Percentiles rank a stretch among this genome's conserved stretches.
These are phyloP conservation scores for Penicillium sp. DNA, from an alignment of 2,329 filamentous ascomycete genomes.

Conservation along the genomic window DNA sequence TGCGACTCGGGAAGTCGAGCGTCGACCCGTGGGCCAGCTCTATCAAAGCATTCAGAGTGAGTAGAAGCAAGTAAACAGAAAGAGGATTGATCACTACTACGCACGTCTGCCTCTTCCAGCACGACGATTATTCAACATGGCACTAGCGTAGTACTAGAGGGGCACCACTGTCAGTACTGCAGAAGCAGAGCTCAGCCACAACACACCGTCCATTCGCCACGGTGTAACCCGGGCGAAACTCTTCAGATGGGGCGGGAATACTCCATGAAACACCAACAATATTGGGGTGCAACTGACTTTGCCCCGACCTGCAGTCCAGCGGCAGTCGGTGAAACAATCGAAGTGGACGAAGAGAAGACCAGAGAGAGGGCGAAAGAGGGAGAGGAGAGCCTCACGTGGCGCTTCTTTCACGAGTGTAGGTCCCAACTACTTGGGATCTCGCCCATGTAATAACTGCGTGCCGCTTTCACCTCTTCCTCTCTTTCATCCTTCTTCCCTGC, in stretches of 20 bases:
- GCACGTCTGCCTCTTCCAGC: background rate
- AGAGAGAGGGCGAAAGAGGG: background rate
- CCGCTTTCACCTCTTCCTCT: constrained; percentile 6
- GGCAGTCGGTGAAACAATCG: background rate
- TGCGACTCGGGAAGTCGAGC: background rate
- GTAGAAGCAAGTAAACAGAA: background rate
- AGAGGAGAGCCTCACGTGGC: constrained; percentile 22
- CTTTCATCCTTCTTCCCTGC: background rate
- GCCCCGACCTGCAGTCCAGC: background rate
- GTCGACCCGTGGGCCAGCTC: constrained; percentile 3
- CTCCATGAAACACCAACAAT: background rate
- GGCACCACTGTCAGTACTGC: too few relatives aligned
- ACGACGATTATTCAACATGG: too few relatives aligned
- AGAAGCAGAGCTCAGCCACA: constrained; percentile 12
- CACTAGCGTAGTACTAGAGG: background rate
- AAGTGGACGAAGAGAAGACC: too few relatives aligned
- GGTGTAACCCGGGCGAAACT: constrained; percentile 1
- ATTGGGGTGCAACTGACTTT: background rate
- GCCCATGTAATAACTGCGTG: constrained; percentile 1
- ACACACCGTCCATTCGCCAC: constrained; percentile 20
- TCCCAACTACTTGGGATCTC: background rate
- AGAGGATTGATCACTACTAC: background rate
- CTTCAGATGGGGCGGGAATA: background rate
- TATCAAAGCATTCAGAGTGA: background rate
- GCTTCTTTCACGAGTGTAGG: constrained; percentile 1